Percentiles rank a stretch among this genome's conserved stretches.
phyloP scores from a whole-genome alignment of 1,284 basidiomycete genomes.

The Marasmius tenuissimus region DNA sequence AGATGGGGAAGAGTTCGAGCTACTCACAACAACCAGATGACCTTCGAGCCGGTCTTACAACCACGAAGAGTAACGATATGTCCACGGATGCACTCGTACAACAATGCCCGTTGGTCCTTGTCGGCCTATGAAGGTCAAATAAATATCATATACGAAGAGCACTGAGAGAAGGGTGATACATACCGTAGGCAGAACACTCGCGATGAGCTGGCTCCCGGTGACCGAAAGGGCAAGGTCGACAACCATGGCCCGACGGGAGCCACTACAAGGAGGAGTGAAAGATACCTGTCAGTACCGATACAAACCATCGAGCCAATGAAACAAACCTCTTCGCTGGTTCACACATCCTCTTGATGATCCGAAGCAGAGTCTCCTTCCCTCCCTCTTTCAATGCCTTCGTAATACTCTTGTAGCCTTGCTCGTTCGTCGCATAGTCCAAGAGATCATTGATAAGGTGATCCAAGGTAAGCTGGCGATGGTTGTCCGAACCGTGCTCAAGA shows the following conservation, averaged over 20 bases:
- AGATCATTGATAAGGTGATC: conserved; percentile 71
- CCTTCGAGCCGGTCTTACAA: conserved; percentile 84
- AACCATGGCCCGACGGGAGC: conserved; percentile 70
- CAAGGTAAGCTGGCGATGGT: conserved; percentile 69
- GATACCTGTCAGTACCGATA: conserved; percentile 8
- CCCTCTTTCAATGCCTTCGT: conserved; percentile 83
- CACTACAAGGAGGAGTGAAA: conserved; percentile 41
- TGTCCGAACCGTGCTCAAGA: conserved; percentile 74
- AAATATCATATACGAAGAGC: not conserved
- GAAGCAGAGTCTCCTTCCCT: conserved; percentile 68
- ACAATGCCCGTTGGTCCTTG: conserved; percentile 73
- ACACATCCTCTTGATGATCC: conserved; percentile 75
- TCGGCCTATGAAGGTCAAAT: conserved; percentile 51
- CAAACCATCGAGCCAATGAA: not conserved
- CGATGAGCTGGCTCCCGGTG: conserved; percentile 82
- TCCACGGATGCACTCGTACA: conserved; percentile 81
- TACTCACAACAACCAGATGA: conserved; percentile 84
- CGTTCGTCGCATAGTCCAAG: conserved; percentile 73
- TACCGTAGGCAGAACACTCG: conserved; percentile 73
- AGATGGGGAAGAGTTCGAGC: conserved; percentile 1
- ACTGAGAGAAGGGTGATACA: conserved; percentile 18
- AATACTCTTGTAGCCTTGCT: conserved; percentile 81
- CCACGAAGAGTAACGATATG: conserved; percentile 83
- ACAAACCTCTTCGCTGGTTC: conserved; percentile 75
- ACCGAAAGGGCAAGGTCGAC: conserved; percentile 79